Evolutionary conservation across 345 rosid genomes (phyloP).

Genomic region (Garcia nutans): DNA sequence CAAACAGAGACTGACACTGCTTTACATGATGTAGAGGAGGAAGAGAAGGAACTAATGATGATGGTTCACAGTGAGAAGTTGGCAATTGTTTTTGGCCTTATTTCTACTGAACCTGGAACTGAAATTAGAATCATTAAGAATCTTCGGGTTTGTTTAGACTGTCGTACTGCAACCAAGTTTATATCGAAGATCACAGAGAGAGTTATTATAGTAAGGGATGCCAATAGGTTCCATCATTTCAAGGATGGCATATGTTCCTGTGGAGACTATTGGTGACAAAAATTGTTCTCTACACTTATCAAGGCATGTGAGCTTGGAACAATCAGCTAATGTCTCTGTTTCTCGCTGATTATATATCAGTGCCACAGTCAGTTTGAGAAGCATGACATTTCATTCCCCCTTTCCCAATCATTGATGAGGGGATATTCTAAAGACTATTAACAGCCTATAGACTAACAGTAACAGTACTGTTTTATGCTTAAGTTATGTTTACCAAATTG

Average conservation of each 20-base stretch:
- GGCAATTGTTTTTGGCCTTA: conserved; percentile 80
- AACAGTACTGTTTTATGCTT: neutral
- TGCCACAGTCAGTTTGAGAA: neutral
- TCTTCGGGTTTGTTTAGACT: conserved; percentile 76
- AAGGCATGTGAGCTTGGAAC: conserved; percentile 2
- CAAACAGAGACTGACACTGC: conserved; percentile 56
- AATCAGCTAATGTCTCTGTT: neutral
- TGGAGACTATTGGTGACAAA: conserved; percentile 69
- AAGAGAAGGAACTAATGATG: conserved; percentile 72
- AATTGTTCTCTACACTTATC: neutral
- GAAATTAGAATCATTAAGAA: conserved; percentile 75
- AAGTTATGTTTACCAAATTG: neutral
- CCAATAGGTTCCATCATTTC: conserved; percentile 82
- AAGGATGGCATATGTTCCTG: conserved; percentile 75
- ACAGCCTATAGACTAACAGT: neutral
- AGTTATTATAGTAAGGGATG: conserved; percentile 73
- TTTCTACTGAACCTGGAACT: conserved; percentile 59
- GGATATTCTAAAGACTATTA: neutral
- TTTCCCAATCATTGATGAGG: neutral
- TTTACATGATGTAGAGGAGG: conserved; percentile 82
- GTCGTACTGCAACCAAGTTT: conserved; percentile 68
- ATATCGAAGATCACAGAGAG: conserved; percentile 70
- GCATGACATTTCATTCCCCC: neutral
- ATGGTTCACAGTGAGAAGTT: conserved; percentile 80
- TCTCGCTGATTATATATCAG: neutral